Evolutionary conservation across 495 filamentous ascomycete genomes (phyloP).

Genomic region (Amphirosellinia nigrospora): DNA sequence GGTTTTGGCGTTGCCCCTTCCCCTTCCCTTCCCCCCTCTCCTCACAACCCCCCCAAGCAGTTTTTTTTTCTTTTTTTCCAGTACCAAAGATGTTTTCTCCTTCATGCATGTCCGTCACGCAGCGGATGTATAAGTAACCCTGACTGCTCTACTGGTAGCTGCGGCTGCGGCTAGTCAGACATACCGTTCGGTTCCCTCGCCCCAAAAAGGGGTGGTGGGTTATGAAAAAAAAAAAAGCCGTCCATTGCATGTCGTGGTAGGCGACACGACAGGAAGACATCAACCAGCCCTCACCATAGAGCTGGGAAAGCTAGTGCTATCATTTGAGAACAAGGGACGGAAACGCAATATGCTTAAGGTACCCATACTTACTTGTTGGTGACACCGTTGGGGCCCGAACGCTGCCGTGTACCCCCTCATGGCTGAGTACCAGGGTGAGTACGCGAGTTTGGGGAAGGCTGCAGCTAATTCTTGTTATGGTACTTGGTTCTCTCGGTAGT

Average conservation of each 20-base stretch:
- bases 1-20: no score
- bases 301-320: conserved; percentile 8
- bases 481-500: neutral
- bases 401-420: conserved; percentile 14
- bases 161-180: conserved; percentile 16
- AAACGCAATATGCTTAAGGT: conserved; percentile 14
- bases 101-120: conserved; percentile 22
- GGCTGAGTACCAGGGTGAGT: neutral
- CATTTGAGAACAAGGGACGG: conserved; percentile 5
- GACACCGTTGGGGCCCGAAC: conserved; percentile 10
- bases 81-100: conserved; percentile 12
- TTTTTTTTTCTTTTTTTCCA: conserved; percentile 11
- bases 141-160: conserved; percentile 11
- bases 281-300: neutral
- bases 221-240: no score
- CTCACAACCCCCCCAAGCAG: neutral
- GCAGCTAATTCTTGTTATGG: neutral
- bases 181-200: conserved; percentile 3
- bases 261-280: conserved; percentile 15
- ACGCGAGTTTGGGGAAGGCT: neutral
- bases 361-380: conserved; percentile 9
- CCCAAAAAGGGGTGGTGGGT: conserved; percentile 4
- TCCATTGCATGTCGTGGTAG: conserved; percentile 5
- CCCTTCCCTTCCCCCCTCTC: no score
- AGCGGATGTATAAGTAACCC: neutral